Conservation (phyloP, 2,329 filamentous ascomycete species). For the Xylariaceae sp. region DNA sequence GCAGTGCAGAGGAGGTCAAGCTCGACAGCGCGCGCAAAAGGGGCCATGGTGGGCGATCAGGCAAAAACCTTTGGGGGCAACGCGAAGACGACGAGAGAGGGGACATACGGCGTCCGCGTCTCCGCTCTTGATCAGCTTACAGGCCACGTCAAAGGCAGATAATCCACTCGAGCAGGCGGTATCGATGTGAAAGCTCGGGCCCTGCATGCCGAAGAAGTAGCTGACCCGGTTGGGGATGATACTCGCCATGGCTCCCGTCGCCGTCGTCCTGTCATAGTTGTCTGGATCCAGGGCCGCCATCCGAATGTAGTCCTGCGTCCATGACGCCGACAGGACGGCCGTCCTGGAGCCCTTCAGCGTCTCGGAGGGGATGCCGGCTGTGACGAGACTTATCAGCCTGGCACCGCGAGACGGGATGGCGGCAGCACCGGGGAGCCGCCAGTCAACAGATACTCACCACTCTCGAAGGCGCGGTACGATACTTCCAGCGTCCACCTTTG, state of each 20-base stretch:
- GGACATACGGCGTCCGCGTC: background rate
- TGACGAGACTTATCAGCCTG: slow-evolving; percentile 12
- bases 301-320: background rate
- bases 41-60: no score
- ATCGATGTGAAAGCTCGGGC: slow-evolving; percentile 6
- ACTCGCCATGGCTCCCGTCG: slow-evolving; percentile 11
- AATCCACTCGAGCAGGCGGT: slow-evolving; percentile 7
- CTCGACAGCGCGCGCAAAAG: background rate
- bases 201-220: slow-evolving; percentile 7
- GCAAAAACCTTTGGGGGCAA: no score
- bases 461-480: background rate
- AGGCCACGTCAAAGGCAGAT: background rate
- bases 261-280: background rate
- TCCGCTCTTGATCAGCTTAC: background rate
- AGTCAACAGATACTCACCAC: background rate
- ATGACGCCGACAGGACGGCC: slow-evolving; percentile 13
- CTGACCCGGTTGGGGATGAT: slow-evolving; percentile 12
- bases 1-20: no score
- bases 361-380: slow-evolving; percentile 9
- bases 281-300: background rate
- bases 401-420: no score
- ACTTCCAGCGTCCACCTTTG: background rate
- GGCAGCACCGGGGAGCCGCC: background rate
- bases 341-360: background rate
- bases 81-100: background rate